Evolutionary conservation across 495 filamentous ascomycete genomes (phyloP).

Genomic region (Letharia lupina): DNA sequence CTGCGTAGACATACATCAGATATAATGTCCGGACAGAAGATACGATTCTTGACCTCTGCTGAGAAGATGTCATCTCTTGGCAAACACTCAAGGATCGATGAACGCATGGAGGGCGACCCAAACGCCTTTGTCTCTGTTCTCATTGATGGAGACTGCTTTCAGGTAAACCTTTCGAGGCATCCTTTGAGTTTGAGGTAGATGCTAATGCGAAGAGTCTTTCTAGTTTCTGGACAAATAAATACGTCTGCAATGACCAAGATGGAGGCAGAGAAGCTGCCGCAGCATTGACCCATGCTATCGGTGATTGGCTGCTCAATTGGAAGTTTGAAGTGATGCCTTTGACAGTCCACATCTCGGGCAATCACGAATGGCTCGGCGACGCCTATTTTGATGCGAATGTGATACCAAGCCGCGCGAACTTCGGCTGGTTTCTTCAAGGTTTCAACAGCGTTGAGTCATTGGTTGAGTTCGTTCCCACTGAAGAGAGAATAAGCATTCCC

Average conservation of each 20-base stretch:
- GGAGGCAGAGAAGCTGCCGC: background rate
- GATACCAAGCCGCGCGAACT: background rate
- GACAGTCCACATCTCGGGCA: background rate
- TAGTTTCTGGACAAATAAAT: background rate
- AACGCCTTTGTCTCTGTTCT: background rate
- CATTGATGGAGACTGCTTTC: background rate
- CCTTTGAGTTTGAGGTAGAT: background rate
- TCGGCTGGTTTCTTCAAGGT: background rate
- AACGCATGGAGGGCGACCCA: background rate
- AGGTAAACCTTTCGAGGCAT: background rate
- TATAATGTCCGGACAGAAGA: background rate
- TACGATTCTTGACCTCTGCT: background rate
- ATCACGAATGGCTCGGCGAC: background rate
- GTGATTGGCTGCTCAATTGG: background rate
- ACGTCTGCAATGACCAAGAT: background rate
- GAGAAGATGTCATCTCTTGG: conserved; percentile 1
- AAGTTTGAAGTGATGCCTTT: background rate
- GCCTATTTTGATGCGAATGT: background rate
- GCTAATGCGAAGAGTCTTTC: background rate
- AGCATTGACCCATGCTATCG: background rate
- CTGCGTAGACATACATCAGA: background rate
- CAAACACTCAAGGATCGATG: background rate
- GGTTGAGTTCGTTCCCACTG: background rate
- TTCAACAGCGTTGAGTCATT: background rate
- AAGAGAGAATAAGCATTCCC: background rate